Base-by-base conservation (phyloP, 1,284 basidiomycete species). In the Sporisorium reilianum region DNA sequence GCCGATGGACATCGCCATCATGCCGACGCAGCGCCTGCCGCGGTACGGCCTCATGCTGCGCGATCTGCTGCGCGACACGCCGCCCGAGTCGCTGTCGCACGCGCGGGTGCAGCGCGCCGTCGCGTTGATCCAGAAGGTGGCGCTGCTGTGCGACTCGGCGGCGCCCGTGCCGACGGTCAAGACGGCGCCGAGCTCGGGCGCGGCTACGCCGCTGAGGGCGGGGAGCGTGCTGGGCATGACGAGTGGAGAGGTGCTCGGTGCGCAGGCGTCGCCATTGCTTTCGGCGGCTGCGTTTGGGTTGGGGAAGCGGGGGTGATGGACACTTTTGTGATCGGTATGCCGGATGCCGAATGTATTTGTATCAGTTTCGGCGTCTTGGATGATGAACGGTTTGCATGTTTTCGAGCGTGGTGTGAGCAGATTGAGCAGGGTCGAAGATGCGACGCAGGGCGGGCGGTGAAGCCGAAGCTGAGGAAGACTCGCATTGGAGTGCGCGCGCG, bases 11-110 rank as follows among this genome's bases (percentile, higher is more conserved):
- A 67, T 83, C 18, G 77, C 72, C 2, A 83, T 83, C 61, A 81
- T 81, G 81, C 81, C 81, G 11, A 83, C 81, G 32, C 81, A 83
- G 68, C 75, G 81, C 22, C 64, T 83, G 22, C 74, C 78, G 25
- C 61, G 81, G 22, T 83, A 83, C 57, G 56, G 71, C 0, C 64
- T 83, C 25, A 68, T 83, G 59, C 53, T 83, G 55, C 65, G 76
- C n/a, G 81, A 81, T 46, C 61, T 83, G 14, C 50, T 76, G 10
- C 60, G 71, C 20, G 75, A 80, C 48, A 82, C 81, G 18, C 76
- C 77, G 11, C 77, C 77, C 10, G 73, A 76, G 26, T 73, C 77
- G 12, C 59, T 75, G 10, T 76, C 80, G 25, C 72, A 80, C 56
- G 67, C 53, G 3, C 53, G 75, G 3, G 65, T 80, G 26, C 66